A percentile compares a stretch with the other conserved stretches of the same genome.
These are phyloP conservation scores for Citrus australasica DNA, from an alignment of 345 rosid species.

Conservation along the genomic window DNA sequence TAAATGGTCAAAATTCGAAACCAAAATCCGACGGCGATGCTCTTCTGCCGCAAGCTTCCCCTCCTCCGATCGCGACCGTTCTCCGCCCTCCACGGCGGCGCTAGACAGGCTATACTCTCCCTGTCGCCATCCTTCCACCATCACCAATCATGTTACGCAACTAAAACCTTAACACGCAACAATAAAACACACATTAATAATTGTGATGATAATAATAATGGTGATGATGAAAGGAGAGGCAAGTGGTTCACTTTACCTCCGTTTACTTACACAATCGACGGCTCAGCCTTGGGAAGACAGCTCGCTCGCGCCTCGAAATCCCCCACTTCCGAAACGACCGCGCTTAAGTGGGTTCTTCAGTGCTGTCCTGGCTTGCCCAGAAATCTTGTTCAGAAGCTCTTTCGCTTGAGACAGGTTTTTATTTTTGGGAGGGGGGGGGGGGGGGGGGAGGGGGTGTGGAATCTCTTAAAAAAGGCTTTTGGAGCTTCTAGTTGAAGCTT, in stretches of 20 bases:
- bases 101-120: not conserved
- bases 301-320: slow-evolving; percentile 22
- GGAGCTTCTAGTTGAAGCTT: too few species aligned
- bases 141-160: slow-evolving; percentile 23
- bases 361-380: slow-evolving; percentile 90
- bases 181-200: not conserved
- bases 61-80: slow-evolving; percentile 18
- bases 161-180: not conserved
- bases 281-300: slow-evolving; percentile 47
- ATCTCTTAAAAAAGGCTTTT: not conserved
- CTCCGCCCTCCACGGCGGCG: not conserved
- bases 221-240: slow-evolving; percentile 17
- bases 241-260: slow-evolving; percentile 77
- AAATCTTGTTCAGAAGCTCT: slow-evolving; percentile 79
- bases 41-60: slow-evolving; percentile 38
- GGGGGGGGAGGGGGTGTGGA: fast-evolving
- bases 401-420: slow-evolving; percentile 80
- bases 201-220: not conserved
- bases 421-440: not conserved
- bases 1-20: too few species aligned
- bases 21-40: not conserved
- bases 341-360: slow-evolving; percentile 74
- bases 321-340: slow-evolving; percentile 41
- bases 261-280: slow-evolving; percentile 40
- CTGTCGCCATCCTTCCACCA: not conserved